Evolutionary conservation across 768 basidiomycete species (phyloP), one percentile per base, ranked within the genome.

Genomic region (Suillus subluteus): DNA sequence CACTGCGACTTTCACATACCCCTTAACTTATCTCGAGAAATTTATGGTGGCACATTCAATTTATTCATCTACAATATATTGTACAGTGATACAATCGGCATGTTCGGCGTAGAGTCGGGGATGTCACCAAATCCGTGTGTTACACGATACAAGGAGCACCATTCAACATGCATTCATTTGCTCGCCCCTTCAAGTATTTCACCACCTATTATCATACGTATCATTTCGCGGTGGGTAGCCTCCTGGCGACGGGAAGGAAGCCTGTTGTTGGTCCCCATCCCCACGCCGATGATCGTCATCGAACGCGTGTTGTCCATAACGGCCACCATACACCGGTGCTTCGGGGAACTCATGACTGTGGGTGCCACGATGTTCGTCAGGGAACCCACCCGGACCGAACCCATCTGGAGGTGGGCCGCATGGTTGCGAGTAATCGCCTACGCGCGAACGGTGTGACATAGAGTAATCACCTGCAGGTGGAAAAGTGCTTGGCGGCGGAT

Each of bases 261-360:
- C 13, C 40, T 41, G 38, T 21, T 37, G 26, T 26, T 43, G 41
- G 26, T 61, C 35, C 9, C 48, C 18, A 37, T n/a, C 7, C 26
- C 30, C 12, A 13, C 18, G 35, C 21, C 7, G 59, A 43, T 61
- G 9, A 41, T 43, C 59, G 18, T 43, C 48, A 12, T 66, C 58
- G 58, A 63, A 70, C 21, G 38, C 62, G 50, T 30, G 41, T n/a
- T 62, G 62, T 23, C 23, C 43, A 12, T 58, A 44, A 44, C 65
- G 65, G n/a, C 68, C 73, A 48, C 75, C 75, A 66, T 77, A 79
- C 21, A 72, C 71, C 50, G 75, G 75, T 6, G 76, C 75, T 50
- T 75, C 78, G 37, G 83, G 83, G 73, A 83, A 84, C 18, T 69
- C 72, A 50, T 77, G 80, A 13, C 70, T 63, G 38, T 70, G 73